Evolutionary conservation across 352 stramenopile species (phyloP), one percentile per base, ranked within the genome.

Genomic region (Globisporangium alternatum): DNA sequence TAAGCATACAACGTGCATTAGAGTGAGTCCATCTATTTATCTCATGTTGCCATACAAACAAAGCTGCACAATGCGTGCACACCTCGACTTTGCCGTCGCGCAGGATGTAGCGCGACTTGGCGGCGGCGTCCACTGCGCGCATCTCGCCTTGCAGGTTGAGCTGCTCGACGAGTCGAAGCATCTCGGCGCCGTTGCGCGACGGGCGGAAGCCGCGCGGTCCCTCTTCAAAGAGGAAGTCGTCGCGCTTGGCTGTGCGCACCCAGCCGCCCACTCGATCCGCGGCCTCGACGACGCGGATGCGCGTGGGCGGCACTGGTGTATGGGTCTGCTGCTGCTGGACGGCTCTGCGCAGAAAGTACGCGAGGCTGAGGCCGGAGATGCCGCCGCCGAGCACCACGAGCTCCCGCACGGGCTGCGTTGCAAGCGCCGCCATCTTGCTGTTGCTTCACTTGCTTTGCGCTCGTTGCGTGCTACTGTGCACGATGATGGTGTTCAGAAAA

Each of bases 331-430:
- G 45, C 30, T 63, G 58, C 35, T 66, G 74, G 52, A 90, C 65
- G 28, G 75, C 69, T 47, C 87, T 77, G 17, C 85, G 83, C 53
- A 96, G 71, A 67, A 91, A 91, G 56, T 82, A 91, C 28, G 86
- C 87, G 22, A 92, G 69, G 53, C 77, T 89, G 8, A 94, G 75
- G 5, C 87, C 87, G 6, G 87, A 93, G 66, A 96, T 80, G 68
- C 87, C 87, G 48, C 87, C 87, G 61, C 87, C 87, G 9, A 96
- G 75, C 69, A 96, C 81, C n/a, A 93, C 75, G 35, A 94, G 76
- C 60, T 93, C 74, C 7, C 71, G 67, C 65, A 74, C 9, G 55
- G 55, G 35, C 22, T 33, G 22, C 35, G 47, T 49, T 15, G 55
- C 41, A 7, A 48, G 15, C 21, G 22, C 22, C 4, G 55, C 55